phyloP scores from a whole-genome alignment of 495 filamentous ascomycete species.

The Aspergillus hancockii region DNA sequence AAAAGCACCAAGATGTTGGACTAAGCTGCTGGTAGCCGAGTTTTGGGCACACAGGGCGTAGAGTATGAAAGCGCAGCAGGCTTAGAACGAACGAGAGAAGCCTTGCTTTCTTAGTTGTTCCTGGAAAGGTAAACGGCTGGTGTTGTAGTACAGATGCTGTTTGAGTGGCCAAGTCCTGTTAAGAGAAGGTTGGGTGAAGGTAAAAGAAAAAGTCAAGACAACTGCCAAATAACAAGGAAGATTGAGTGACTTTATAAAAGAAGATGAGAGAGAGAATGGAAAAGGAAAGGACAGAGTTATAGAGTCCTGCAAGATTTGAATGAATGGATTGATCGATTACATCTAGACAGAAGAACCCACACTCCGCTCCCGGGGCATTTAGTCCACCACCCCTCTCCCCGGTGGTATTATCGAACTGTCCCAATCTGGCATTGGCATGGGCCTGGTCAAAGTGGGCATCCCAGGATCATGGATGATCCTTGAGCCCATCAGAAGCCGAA shows the following conservation, averaged over 20 bases:
- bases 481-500: conserved; percentile 32
- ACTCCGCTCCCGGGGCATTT: background rate
- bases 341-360: conserved; percentile 19
- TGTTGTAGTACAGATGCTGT: conserved; percentile 10
- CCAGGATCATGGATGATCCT: conserved; percentile 41
- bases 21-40: conserved; percentile 13
- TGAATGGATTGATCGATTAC: conserved; percentile 20
- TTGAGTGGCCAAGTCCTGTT: conserved; percentile 13
- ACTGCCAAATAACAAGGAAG: conserved; percentile 16
- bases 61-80: background rate
- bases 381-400: conserved; percentile 1
- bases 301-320: conserved; percentile 13
- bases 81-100: background rate
- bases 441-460: conserved; percentile 3
- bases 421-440: conserved; percentile 16
- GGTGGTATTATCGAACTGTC: conserved; percentile 12
- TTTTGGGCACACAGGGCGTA: conserved; percentile 6
- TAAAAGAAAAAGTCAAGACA: conserved; percentile 15
- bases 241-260: conserved; percentile 23
- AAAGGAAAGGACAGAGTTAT: conserved; percentile 15
- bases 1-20: conserved; percentile 1
- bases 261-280: background rate
- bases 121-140: conserved; percentile 4
- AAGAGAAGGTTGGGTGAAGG: conserved; percentile 10
- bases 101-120: background rate